Conservation (phyloP, 768 basidiomycete genomes). For the Termitomyces sp. region DNA sequence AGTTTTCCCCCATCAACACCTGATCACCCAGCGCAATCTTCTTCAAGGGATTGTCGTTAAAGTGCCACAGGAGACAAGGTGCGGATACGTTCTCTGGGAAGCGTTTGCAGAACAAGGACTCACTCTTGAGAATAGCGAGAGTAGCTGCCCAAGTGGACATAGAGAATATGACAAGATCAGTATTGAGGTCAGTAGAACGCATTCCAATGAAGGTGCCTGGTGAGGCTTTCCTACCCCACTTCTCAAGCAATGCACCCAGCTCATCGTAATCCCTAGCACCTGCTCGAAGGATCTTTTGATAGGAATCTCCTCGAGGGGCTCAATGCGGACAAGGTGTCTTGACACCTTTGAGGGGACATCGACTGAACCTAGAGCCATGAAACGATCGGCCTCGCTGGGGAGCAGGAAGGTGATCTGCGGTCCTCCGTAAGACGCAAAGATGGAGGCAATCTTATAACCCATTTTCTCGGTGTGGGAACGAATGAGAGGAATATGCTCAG, state of each 20-base stretch:
- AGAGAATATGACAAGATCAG: not conserved
- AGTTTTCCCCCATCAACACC: not conserved
- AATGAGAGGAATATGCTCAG: too few relatives aligned
- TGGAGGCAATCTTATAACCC: too few relatives aligned
- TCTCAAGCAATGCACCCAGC: accelerated
- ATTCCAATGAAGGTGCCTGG: not conserved
- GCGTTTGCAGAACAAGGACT: not conserved
- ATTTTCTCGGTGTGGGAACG: too few relatives aligned
- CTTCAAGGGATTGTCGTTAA: not conserved
- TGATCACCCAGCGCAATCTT: not conserved
- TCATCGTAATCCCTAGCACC: not conserved
- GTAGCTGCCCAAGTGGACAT: not conserved
- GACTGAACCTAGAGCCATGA: too few relatives aligned
- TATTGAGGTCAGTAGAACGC: not conserved
- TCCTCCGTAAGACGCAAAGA: too few relatives aligned
- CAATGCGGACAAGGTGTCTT: too few relatives aligned
- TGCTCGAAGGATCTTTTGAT: not conserved
- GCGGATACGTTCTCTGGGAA: not conserved
- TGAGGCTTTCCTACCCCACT: not conserved
- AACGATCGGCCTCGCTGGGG: too few relatives aligned
- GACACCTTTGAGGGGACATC: too few relatives aligned
- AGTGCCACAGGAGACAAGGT: not conserved
- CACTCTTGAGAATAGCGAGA: not conserved
- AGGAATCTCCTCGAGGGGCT: not conserved
- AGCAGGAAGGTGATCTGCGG: too few relatives aligned